These are phyloP conservation scores for Lasiosphaeria ovina DNA, from an alignment of 495 filamentous ascomycete genomes.

Conservation along the genomic window DNA sequence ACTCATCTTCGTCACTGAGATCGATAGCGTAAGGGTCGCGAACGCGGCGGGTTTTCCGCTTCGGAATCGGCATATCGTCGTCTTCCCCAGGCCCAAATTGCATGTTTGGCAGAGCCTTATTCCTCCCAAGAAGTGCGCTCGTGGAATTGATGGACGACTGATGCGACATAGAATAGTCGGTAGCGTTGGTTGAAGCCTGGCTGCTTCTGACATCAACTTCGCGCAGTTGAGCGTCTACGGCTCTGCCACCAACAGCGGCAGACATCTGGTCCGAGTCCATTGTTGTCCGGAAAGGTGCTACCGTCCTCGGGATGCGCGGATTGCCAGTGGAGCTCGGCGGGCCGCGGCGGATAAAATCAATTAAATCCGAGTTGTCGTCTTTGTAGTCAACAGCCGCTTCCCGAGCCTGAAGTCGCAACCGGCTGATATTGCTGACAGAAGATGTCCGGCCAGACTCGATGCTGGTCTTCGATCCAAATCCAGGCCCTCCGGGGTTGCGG, in stretches of 20 bases:
- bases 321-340: conserved; percentile 52
- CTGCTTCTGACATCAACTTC: conserved; percentile 42
- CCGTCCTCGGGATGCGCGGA: conserved; percentile 74
- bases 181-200: conserved; percentile 45
- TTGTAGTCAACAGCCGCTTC: conserved; percentile 59
- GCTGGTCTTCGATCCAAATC: conserved; percentile 27
- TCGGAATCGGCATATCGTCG: conserved; percentile 52
- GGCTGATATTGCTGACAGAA: conserved; percentile 31
- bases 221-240: conserved; percentile 48
- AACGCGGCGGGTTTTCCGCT: conserved; percentile 71
- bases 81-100: conserved; percentile 30
- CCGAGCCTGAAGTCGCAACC: conserved; percentile 65
- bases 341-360: conserved; percentile 90
- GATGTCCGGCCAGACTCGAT: conserved; percentile 28
- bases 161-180: conserved; percentile 30
- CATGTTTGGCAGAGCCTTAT: conserved; percentile 21
- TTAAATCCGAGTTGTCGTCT: conserved; percentile 76
- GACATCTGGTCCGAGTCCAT: conserved; percentile 79
- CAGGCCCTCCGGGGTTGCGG: conserved; percentile 25
- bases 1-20: conserved; percentile 74
- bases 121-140: conserved; percentile 46
- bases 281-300: conserved; percentile 80
- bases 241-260: conserved; percentile 49
- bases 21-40: conserved; percentile 93
- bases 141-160: conserved; percentile 54